Evolutionary conservation across 257 asterid species (phyloP), one percentile per base, ranked within the genome.

Genomic region (Solanum medicagineum): DNA sequence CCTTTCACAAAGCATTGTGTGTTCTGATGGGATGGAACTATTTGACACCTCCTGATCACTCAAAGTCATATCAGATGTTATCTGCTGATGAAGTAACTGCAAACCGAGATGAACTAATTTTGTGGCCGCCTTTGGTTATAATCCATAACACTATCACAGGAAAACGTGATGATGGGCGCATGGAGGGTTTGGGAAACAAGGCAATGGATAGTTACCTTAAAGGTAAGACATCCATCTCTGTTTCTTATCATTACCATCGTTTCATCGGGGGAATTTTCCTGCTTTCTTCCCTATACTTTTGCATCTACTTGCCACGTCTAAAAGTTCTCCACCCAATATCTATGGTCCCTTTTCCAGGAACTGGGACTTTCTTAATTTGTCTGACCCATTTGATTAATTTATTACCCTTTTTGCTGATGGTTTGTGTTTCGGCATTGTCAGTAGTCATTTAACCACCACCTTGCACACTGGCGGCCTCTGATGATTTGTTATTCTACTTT

Each of bases 111-210:
- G 99, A 95, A 88, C 95, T 95, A 89, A 92, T 97, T 88, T 62
- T 97, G 90, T 97, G 99, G 99, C 98, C 99, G 26, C 99, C 99
- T 60, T 85, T 95, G 83, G 98, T 97, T 85, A 93, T 97, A 87
- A 89, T 97, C 84, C 97, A 91, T 88, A 97, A 95, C 91, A 93
- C 98, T 29, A 85, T 89, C 91, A 97, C 95, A 42, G 98, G 97
- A 55, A 94, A 93, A 93, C 90, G 94, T 91, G 93, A 90, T 87
- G 98, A 95, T 40, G 98, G 97, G 60, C 98, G 98, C 82, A 91
- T 87, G 90, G 99, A 96, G 93, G 98, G 99, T 90, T 81, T 95
- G 92, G 99, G 99, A 88, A 95, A 95, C 97, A 90, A 94, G 91
- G 93, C 97, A 36, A 92, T 97, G 98, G 98, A 97, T 92, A 90